Base-by-base conservation (phyloP, 2,329 filamentous ascomycete species). In the Penicillium sp. region DNA sequence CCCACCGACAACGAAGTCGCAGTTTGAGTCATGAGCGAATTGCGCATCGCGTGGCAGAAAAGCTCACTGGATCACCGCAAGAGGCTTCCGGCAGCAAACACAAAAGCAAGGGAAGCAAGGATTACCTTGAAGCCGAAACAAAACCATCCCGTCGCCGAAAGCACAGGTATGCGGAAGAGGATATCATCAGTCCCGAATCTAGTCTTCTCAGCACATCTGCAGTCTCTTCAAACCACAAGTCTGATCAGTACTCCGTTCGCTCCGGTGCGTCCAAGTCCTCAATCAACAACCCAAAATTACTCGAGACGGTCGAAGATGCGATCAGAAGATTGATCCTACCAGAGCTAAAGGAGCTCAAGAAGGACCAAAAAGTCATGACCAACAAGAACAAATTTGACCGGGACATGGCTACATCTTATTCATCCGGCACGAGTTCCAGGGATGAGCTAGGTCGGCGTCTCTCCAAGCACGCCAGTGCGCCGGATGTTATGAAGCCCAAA, bases 241-340 rank as follows among this genome's bases (percentile, higher is more conserved):
- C 82, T 39, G 81, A 85, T 63, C 75, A 79, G 51, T 79, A 82
- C 57, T 88, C 86, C 9, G 81, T 82, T 60, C 78, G 78, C 37
- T 86, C 84, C 31, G 81, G 80, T 35, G 79, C 78, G 34, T 83
- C 82, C 18, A 82, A 82, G 56, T 90, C 90, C 3, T 93, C 90
- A 0, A 90, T 95, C 70, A 96, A 95, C 75, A 96, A 97, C 66
- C 92, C 92, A 0, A 94, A 91, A 68, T 77, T 97, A 2, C 81
- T 97, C 2, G 90, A 94, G 66, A 94, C 91, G 0, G 92, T 97
- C 3, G 92, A 97, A 75, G 91, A 96, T 74, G 91, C 91, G 15
- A 96, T 97, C 67, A 87, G 91, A 59, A 84, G 91, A 46, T 80
- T 96, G 47, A 96, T 97, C 50, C 77, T 99, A 3, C 94, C 94